Conservation (phyloP, 176 grass and related monocot genomes). For the Hordeum vulgare region MorexV3_pseudomolecules_assembly NC_058523.1:210161455-210161954, state of each 20-base stretch:
- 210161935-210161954: too few relatives aligned
- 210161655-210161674: conserved; percentile 73
- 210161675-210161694: conserved; percentile 74
- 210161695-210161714: conserved; percentile 67
- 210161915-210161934: too few relatives aligned
- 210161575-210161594: conserved; percentile 59
- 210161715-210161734: too few relatives aligned
- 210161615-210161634: conserved; percentile 34
- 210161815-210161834: too few relatives aligned
- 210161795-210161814: too few relatives aligned
- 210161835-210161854: too few relatives aligned
- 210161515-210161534: conserved; percentile 74
- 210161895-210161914: too few relatives aligned
- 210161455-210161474: conserved; percentile 80
- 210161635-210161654: not conserved
- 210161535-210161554: conserved; percentile 64
- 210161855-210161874: conserved; percentile 41
- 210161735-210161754: too few relatives aligned
- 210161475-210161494: conserved; percentile 74
- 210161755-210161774: too few relatives aligned
- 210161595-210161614: conserved; percentile 54
- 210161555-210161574: too few relatives aligned
- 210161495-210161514: conserved; percentile 39
- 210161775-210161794: too few relatives aligned
- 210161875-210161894: too few relatives aligned